A percentile compares a stretch with the other conserved stretches of the same genome.
phyloP scores from a whole-genome alignment of 2,329 filamentous ascomycete genomes.

The Aspergillus texensis region DNA sequence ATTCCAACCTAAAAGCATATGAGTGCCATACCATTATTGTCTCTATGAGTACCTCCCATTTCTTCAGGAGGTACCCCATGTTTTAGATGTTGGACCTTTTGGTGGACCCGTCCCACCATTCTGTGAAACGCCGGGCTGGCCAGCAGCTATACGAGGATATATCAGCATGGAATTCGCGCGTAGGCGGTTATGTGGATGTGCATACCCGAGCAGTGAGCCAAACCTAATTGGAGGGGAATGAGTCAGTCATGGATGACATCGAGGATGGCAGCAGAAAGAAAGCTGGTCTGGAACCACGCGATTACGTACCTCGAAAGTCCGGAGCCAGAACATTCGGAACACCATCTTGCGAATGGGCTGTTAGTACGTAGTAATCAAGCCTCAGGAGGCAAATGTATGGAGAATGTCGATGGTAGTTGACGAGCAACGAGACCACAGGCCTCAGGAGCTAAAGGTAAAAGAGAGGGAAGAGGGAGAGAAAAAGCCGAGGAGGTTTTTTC shows the following conservation, averaged over 20 bases:
- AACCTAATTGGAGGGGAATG: conserved; percentile 26
- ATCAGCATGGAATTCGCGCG: conserved; percentile 11
- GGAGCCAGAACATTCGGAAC: conserved; percentile 32
- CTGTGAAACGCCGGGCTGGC: conserved; percentile 47
- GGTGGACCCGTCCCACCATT: conserved; percentile 47
- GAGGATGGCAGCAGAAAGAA: conserved; percentile 5
- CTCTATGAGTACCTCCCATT: conserved; percentile 46
- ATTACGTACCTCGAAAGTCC: conserved; percentile 38
- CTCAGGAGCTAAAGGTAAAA: neutral
- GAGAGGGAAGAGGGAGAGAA: neutral
- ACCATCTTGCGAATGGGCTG: conserved; percentile 25
- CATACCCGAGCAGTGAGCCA: conserved; percentile 44
- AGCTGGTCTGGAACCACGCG: neutral
- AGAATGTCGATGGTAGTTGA: neutral
- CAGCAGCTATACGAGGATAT: conserved; percentile 37
- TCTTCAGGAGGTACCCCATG: conserved; percentile 47
- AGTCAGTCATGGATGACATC: conserved; percentile 17
- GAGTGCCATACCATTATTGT: conserved; percentile 34
- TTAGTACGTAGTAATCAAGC: neutral
- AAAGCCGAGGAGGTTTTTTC: neutral
- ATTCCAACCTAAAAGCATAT: neutral
- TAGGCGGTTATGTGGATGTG: conserved; percentile 2
- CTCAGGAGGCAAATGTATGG: neutral
- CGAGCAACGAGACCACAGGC: neutral
- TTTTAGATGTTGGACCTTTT: conserved; percentile 43